Percentiles rank a stretch among this genome's conserved stretches.
These are phyloP conservation scores for Trypanosoma congolense DNA, from an alignment of 208 protist species.

Conservation along the genomic window DNA sequence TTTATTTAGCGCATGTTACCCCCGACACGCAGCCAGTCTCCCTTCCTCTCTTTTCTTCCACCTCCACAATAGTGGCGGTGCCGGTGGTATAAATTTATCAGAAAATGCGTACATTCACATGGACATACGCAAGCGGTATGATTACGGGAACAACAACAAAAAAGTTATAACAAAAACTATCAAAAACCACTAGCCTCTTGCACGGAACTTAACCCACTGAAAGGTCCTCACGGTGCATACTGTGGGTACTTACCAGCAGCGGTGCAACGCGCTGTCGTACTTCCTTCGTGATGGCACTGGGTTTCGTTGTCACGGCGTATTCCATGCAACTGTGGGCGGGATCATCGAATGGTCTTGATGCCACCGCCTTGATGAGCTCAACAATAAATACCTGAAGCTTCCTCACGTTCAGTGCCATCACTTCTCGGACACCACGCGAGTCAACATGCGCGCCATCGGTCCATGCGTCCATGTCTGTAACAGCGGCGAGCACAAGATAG, in stretches of 20 bases:
- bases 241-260: slow-evolving; percentile 57
- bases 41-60: background rate
- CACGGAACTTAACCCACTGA: too few species aligned
- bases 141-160: too few species aligned
- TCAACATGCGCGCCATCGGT: slow-evolving; percentile 73
- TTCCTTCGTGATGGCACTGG: slow-evolving; percentile 36
- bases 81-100: too few species aligned
- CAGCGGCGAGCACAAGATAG: slow-evolving; percentile 80
- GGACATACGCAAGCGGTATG: too few species aligned
- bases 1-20: slow-evolving; percentile 4
- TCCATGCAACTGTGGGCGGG: slow-evolving; percentile 53
- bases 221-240: slow-evolving; percentile 27
- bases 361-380: slow-evolving; percentile 40
- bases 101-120: too few species aligned
- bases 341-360: slow-evolving; percentile 29
- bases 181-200: too few species aligned
- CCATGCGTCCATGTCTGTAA: slow-evolving; percentile 95
- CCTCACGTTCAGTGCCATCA: slow-evolving; percentile 49
- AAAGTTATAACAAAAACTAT: too few species aligned
- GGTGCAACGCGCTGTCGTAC: slow-evolving; percentile 40
- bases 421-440: slow-evolving; percentile 40
- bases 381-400: slow-evolving; percentile 64
- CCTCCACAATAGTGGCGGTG: background rate
- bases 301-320: slow-evolving; percentile 47
- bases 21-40: too few species aligned